phyloP scores from a whole-genome alignment of 1,284 basidiomycete species.

The Macrocystidia cucumis region DNA sequence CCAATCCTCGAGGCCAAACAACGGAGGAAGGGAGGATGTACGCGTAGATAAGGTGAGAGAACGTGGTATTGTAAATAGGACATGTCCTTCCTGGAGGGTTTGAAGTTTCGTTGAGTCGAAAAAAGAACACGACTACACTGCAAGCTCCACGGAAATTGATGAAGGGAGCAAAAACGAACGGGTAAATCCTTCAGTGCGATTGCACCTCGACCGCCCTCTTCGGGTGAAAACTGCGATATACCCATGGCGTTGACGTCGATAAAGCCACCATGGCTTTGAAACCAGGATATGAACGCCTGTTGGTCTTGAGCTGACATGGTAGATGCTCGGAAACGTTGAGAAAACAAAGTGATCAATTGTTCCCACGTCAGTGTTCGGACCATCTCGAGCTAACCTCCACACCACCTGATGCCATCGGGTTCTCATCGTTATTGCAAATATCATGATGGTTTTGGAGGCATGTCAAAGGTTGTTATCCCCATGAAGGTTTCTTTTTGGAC shows the following conservation, averaged over 20 bases:
- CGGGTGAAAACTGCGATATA: slow-evolving; percentile 42
- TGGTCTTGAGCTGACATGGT: slow-evolving; percentile 9
- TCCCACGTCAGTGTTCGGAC: too few species aligned
- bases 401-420: too few species aligned
- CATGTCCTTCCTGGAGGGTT: slow-evolving; percentile 50
- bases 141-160: background rate
- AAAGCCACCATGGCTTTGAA: slow-evolving; percentile 29
- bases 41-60: slow-evolving; percentile 71
- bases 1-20: slow-evolving; percentile 60
- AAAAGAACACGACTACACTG: slow-evolving; percentile 1
- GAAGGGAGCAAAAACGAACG: slow-evolving; percentile 38
- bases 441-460: too few species aligned
- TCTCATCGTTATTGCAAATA: too few species aligned
- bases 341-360: background rate
- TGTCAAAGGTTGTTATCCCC: too few species aligned
- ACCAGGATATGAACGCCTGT: slow-evolving; percentile 31
- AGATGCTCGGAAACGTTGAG: background rate
- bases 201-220: slow-evolving; percentile 59
- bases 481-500: too few species aligned
- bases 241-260: slow-evolving; percentile 36
- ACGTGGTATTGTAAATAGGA: slow-evolving; percentile 82
- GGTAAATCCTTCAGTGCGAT: slow-evolving; percentile 67
- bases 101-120: slow-evolving; percentile 4
- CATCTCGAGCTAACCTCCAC: too few species aligned
- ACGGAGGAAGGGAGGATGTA: slow-evolving; percentile 59